Percentiles rank a stretch among this genome's conserved stretches.
phyloP scores from a whole-genome alignment of 2,329 filamentous ascomycete genomes.

The Lachnellula subtilissima region DNA sequence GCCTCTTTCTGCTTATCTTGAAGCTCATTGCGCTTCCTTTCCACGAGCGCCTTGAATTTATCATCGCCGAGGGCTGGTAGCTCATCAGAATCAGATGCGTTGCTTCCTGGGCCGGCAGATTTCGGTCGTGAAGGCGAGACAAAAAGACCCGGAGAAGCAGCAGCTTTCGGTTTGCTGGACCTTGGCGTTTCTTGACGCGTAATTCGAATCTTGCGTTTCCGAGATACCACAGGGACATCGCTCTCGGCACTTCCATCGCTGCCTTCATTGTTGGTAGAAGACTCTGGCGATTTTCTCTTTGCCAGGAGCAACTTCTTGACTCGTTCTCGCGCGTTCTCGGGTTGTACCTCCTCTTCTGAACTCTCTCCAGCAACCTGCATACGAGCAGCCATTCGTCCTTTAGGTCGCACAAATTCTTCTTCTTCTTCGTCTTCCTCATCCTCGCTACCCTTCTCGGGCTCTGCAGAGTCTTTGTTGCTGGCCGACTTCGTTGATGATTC shows the following conservation, averaged over 20 bases:
- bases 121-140: slow-evolving; percentile 32
- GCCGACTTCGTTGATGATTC: slow-evolving; percentile 2
- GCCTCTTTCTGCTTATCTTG: slow-evolving; percentile 60
- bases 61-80: slow-evolving; percentile 46
- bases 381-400: slow-evolving; percentile 59
- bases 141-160: slow-evolving; percentile 36
- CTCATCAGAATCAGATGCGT: slow-evolving; percentile 35
- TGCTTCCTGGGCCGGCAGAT: slow-evolving; percentile 28
- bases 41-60: slow-evolving; percentile 67
- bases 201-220: slow-evolving; percentile 26
- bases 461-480: neutral
- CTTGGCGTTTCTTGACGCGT: slow-evolving; percentile 20
- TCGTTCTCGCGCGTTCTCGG: slow-evolving; percentile 36
- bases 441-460: neutral
- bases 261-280: slow-evolving; percentile 31
- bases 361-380: slow-evolving; percentile 44
- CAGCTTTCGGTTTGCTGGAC: slow-evolving; percentile 14
- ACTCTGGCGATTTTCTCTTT: slow-evolving; percentile 27
- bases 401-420: slow-evolving; percentile 50
- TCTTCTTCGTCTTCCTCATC: slow-evolving; percentile 40
- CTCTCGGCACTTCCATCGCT: slow-evolving; percentile 31
- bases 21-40: slow-evolving; percentile 67
- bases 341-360: slow-evolving; percentile 13
- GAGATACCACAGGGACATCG: slow-evolving; percentile 18
- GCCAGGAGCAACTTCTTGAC: slow-evolving; percentile 40